Percentiles rank a stretch among this genome's conserved stretches.
phyloP scores from a whole-genome alignment of 2,329 filamentous ascomycete species.

The Cordyceps farinosa region DNA sequence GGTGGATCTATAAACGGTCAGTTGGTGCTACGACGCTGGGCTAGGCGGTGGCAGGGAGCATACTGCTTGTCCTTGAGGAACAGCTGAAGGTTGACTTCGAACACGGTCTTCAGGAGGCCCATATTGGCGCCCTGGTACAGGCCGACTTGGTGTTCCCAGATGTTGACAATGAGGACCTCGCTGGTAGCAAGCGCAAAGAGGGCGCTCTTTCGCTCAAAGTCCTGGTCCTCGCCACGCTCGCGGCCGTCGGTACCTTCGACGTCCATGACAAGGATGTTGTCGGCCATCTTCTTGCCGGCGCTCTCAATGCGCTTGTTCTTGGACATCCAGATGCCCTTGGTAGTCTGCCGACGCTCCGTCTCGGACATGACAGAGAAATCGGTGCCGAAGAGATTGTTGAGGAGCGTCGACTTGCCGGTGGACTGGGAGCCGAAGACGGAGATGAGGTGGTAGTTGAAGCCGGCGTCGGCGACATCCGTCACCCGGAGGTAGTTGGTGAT shows the following conservation, averaged over 20 bases:
- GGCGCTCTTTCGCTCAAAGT: slow-evolving; percentile 97
- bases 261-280: slow-evolving; percentile 99
- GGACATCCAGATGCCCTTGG: slow-evolving; percentile 99
- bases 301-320: slow-evolving; percentile 75
- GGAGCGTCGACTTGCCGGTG: slow-evolving; percentile 93
- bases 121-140: slow-evolving; percentile 98
- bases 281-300: slow-evolving; percentile 67
- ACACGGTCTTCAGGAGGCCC: slow-evolving; percentile 96
- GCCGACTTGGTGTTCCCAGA: slow-evolving; percentile 98
- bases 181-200: slow-evolving; percentile 96
- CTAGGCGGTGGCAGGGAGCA: slow-evolving; percentile 30
- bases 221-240: slow-evolving; percentile 95
- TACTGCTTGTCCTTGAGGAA: slow-evolving; percentile 95
- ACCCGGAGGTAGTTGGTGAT: slow-evolving; percentile 77
- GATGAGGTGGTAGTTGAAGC: slow-evolving; percentile 99
- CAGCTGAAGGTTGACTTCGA: slow-evolving; percentile 95
- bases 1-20: slow-evolving; percentile 58
- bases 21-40: slow-evolving; percentile 4
- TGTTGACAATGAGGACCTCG: slow-evolving; percentile 96
- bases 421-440: slow-evolving; percentile 99
- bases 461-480: slow-evolving; percentile 77
- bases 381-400: slow-evolving; percentile 94
- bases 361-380: slow-evolving; percentile 98
- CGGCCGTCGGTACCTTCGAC: slow-evolving; percentile 96
- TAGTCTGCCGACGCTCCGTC: slow-evolving; percentile 88